Evolutionary conservation across 1,139 yeast species (phyloP).

Genomic region (Insectozyma bohioensis): DNA sequence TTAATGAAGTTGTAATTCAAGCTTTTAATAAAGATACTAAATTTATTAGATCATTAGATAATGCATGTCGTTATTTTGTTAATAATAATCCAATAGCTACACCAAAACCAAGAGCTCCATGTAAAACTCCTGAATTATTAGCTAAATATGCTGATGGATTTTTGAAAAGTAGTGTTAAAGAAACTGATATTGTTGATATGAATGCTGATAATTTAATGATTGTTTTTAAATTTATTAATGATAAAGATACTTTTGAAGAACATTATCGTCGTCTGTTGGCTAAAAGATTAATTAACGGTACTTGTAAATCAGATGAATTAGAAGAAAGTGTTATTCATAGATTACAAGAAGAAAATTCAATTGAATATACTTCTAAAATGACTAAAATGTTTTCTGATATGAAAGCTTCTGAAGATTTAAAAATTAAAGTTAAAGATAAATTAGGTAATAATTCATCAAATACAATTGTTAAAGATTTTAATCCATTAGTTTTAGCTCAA

Average conservation of each 20-base stretch:
- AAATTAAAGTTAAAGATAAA: constrained; percentile 58
- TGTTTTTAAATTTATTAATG: constrained; percentile 84
- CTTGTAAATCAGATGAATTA: constrained; percentile 78
- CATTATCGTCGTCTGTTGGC: constrained; percentile 89
- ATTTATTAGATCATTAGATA: constrained; percentile 85
- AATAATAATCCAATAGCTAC: constrained; percentile 81
- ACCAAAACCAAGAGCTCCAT: constrained; percentile 48
- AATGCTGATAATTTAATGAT: constrained; percentile 83
- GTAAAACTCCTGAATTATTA: constrained; percentile 83
- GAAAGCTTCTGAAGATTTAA: constrained; percentile 80
- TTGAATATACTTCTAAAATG: constrained; percentile 90
- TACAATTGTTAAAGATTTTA: constrained; percentile 54
- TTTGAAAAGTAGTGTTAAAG: constrained; percentile 72
- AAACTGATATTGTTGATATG: constrained; percentile 69
- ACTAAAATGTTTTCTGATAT: constrained; percentile 97
- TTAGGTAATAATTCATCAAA: constrained; percentile 24
- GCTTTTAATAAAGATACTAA: constrained; percentile 78
- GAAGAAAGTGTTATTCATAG: constrained; percentile 87
- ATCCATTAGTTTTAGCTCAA: constrained; percentile 79
- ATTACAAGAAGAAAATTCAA: constrained; percentile 85
- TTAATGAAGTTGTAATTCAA: constrained; percentile 60
- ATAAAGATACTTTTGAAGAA: constrained; percentile 93
- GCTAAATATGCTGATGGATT: constrained; percentile 88
- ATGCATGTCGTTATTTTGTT: constrained; percentile 83
- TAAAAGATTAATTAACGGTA: constrained; percentile 81